A percentile compares a stretch with the other conserved stretches of the same genome.
These are phyloP conservation scores for Penicillium sp. DNA, from an alignment of 2,329 filamentous ascomycete genomes.

Conservation along the genomic window DNA sequence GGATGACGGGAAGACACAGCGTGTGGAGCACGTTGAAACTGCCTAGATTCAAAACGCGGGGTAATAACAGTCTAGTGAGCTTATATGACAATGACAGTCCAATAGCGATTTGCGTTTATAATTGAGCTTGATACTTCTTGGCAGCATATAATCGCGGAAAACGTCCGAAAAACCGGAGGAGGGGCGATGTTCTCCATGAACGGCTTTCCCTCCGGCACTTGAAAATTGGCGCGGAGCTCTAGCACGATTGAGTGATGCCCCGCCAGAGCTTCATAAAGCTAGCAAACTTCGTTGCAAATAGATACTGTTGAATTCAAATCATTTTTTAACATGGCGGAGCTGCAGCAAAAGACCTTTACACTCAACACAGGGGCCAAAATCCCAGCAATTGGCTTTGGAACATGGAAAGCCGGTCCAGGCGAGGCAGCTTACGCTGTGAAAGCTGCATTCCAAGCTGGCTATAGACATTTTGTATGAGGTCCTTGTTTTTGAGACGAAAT, in stretches of 20 bases:
- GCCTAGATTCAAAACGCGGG: background rate
- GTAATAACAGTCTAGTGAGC: background rate
- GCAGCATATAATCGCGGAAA: background rate
- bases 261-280: background rate
- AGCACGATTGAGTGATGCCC: background rate
- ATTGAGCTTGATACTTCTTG: background rate
- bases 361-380: slow-evolving; percentile 36
- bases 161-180: background rate
- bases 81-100: background rate
- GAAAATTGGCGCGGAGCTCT: background rate
- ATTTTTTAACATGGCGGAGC: background rate
- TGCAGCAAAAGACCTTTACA: slow-evolving; percentile 17
- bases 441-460: slow-evolving; percentile 66
- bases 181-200: background rate
- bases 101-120: background rate
- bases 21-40: slow-evolving; percentile 15
- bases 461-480: slow-evolving; percentile 64
- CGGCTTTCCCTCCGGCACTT: slow-evolving; percentile 11
- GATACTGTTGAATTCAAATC: background rate
- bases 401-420: slow-evolving; percentile 59
- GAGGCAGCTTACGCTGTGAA: slow-evolving; percentile 72
- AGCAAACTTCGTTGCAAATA: background rate
- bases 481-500: background rate
- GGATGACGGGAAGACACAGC: slow-evolving; percentile 20
- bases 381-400: slow-evolving; percentile 34